Conservation (phyloP, 2,329 filamentous ascomycete species). For the Hypoxylon rubiginosum region DNA sequence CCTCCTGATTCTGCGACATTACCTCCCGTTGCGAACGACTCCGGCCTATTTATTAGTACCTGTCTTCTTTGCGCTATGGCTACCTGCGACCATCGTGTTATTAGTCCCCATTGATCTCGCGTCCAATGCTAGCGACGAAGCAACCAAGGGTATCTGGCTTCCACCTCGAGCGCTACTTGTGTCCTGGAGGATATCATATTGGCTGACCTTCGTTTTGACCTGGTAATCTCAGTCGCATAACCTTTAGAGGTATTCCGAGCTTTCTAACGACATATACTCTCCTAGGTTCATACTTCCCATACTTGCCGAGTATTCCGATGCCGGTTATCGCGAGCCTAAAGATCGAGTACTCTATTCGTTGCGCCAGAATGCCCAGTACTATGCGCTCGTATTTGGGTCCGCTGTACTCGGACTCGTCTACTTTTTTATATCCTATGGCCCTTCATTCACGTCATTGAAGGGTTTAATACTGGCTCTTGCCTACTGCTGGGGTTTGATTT, state of each 20-base stretch:
- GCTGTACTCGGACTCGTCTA: constrained; percentile 83
- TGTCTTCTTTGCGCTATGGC: constrained; percentile 94
- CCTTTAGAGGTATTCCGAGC: background rate
- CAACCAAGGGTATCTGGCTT: constrained; percentile 87
- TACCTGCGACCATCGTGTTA: constrained; percentile 91
- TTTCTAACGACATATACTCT: constrained; percentile 32
- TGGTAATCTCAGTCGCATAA: constrained; percentile 70
- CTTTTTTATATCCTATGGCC: constrained; percentile 82
- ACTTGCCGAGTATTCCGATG: constrained; percentile 93
- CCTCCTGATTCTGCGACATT: constrained; percentile 88
- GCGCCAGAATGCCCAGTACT: constrained; percentile 88
- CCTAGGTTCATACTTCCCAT: constrained; percentile 88
- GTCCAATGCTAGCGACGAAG: constrained; percentile 80
- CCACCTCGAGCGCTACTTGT: constrained; percentile 83
- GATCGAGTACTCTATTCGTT: constrained; percentile 87
- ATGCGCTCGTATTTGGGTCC: constrained; percentile 81
- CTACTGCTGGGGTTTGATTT: constrained; percentile 91
- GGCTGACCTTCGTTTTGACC: constrained; percentile 94
- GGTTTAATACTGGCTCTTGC: constrained; percentile 91
- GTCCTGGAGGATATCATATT: constrained; percentile 95
- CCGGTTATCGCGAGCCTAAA: constrained; percentile 89
- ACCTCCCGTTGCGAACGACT: constrained; percentile 89
- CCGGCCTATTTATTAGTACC: constrained; percentile 91
- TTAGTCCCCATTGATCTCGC: constrained; percentile 96
- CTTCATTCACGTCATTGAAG: constrained; percentile 80